Evolutionary conservation across 805 yeast genomes (phyloP).

Genomic region (Pichia californica): DNA sequence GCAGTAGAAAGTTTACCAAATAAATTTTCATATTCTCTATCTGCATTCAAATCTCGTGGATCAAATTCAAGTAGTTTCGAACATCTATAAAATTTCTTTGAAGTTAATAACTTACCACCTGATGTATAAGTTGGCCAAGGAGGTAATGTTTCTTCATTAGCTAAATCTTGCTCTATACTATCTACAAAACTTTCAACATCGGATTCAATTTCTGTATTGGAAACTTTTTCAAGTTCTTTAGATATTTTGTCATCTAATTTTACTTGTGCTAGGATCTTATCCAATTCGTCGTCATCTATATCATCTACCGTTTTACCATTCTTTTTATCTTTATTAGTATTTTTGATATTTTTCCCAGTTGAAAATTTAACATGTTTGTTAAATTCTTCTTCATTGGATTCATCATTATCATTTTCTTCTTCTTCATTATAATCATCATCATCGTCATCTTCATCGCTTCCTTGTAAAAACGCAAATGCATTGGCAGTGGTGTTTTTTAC

Average conservation of each 20-base stretch:
- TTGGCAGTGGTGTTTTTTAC: conserved; percentile 12
- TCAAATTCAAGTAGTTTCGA: conserved; percentile 39
- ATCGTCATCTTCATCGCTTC: conserved; percentile 23
- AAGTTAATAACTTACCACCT: conserved; percentile 38
- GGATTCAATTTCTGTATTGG: conserved; percentile 19
- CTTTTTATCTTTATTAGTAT: neutral
- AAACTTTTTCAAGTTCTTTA: neutral
- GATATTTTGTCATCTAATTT: conserved; percentile 17
- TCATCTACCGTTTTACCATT: conserved; percentile 4
- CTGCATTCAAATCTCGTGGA: conserved; percentile 61
- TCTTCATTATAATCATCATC: conserved; percentile 3
- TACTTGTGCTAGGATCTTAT: conserved; percentile 43
- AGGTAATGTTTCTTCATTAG: conserved; percentile 21
- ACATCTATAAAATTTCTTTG: conserved; percentile 35
- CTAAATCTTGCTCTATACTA: conserved; percentile 30
- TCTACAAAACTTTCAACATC: conserved; percentile 25
- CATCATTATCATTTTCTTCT: neutral
- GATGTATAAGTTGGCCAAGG: conserved; percentile 21
- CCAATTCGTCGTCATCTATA: conserved; percentile 39
- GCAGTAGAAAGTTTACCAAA: conserved; percentile 68
- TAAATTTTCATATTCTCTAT: conserved; percentile 60
- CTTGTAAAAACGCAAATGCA: conserved; percentile 40
- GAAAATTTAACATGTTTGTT: neutral
- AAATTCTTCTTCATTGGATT: neutral
- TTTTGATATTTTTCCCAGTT: neutral